phyloP scores from a whole-genome alignment of 495 filamentous ascomycete genomes.

The Alectoria sarmentosa region DNA sequence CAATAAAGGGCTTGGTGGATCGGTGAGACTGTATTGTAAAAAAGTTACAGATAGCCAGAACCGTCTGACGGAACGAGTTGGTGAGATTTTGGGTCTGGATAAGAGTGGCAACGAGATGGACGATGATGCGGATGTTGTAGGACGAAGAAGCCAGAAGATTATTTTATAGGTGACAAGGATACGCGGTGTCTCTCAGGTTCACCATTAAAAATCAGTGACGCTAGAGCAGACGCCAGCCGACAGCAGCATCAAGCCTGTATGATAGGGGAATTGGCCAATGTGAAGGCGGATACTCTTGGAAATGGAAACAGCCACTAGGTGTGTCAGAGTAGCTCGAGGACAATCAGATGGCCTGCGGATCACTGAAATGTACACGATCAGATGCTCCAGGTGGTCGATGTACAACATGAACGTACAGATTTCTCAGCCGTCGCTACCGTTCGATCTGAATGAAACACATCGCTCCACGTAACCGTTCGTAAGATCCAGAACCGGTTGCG shows the following conservation, averaged over 20 bases:
- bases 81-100: background rate
- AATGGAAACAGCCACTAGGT: background rate
- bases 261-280: background rate
- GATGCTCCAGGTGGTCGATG: background rate
- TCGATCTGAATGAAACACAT: constrained; percentile 90
- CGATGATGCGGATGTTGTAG: background rate
- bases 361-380: background rate
- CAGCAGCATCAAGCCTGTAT: background rate
- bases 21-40: background rate
- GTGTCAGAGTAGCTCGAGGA: background rate
- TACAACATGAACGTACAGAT: constrained; percentile 4
- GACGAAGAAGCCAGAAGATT: background rate
- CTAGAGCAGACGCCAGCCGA: background rate
- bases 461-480: constrained; percentile 94
- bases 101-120: background rate
- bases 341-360: background rate
- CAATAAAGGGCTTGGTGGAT: background rate
- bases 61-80: background rate
- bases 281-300: background rate
- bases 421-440: constrained; percentile 75
- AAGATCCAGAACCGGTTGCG: constrained; percentile 85
- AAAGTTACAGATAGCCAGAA: background rate
- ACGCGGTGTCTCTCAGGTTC: background rate
- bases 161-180: background rate
- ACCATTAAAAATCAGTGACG: background rate